These are phyloP conservation scores for Saccharomyces hybrid DNA, from an alignment of 1,139 yeast species.

Conservation along the genomic window DNA sequence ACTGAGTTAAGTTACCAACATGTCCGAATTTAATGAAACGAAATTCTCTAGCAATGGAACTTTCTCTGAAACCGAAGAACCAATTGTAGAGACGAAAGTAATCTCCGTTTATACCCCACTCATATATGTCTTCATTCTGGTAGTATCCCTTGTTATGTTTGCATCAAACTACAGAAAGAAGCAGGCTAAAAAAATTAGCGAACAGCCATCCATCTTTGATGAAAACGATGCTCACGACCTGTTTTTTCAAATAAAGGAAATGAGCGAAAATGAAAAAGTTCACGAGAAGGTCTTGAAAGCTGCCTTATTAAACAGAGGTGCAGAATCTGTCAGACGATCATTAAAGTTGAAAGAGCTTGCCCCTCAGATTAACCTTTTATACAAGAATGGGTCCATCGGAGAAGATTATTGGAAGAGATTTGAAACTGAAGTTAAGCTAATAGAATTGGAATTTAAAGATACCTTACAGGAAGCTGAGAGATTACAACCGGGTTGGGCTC, in stretches of 20 bases:
- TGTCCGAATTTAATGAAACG: constrained; percentile 1
- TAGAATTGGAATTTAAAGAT: constrained; percentile 69
- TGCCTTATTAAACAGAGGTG: constrained; percentile 79
- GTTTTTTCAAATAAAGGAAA: constrained; percentile 51
- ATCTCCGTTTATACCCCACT: constrained; percentile 85
- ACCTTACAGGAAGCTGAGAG: constrained; percentile 71
- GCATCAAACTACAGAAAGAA: constrained; percentile 62
- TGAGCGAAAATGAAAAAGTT: constrained; percentile 45
- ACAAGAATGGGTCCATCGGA: constrained; percentile 85
- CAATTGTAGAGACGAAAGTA: constrained; percentile 29
- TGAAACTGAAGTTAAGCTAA: constrained; percentile 67
- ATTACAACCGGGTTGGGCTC: constrained; percentile 75
- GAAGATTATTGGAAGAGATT: constrained; percentile 81
- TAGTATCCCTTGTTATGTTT: constrained; percentile 67
- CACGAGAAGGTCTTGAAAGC: constrained; percentile 81
- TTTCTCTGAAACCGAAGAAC: constrained; percentile 17
- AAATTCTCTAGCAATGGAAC: constrained; percentile 7
- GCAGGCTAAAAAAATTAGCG: constrained; percentile 46
- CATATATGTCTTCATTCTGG: constrained; percentile 63
- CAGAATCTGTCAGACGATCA: constrained; percentile 84
- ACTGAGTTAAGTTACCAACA: neutral
- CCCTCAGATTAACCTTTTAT: constrained; percentile 58
- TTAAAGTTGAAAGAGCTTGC: constrained; percentile 63
- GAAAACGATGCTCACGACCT: constrained; percentile 60
- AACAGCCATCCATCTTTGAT: constrained; percentile 63